Conservation (phyloP, 2,329 filamentous ascomycete species). For the Arthrobotrys musiformis region DNA sequence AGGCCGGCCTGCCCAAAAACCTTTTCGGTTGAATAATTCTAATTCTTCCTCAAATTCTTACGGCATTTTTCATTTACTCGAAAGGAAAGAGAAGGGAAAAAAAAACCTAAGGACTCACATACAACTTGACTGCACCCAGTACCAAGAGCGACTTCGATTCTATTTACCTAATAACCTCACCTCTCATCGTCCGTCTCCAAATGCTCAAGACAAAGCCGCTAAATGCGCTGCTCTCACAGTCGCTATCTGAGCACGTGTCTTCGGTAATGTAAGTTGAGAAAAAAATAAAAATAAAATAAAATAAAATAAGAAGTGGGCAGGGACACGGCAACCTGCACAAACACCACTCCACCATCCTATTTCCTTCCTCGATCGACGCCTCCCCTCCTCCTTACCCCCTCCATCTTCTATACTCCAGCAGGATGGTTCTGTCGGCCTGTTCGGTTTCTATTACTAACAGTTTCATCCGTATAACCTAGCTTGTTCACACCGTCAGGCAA, state of each 20-base stretch:
- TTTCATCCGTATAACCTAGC: constrained; percentile 28
- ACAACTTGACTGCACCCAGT: background rate
- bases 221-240: constrained; percentile 59
- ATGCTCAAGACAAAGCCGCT: constrained; percentile 60
- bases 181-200: constrained; percentile 31
- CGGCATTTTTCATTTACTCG: background rate
- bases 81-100: no score
- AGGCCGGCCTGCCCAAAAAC: constrained; percentile 21
- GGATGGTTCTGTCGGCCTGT: background rate
- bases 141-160: constrained; percentile 22
- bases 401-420: background rate
- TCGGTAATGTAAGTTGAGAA: constrained; percentile 58
- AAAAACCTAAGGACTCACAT: background rate
- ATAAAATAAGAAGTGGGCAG: constrained; percentile 49
- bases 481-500: constrained; percentile 59
- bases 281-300: background rate
- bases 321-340: constrained; percentile 55
- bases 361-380: background rate
- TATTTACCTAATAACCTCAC: constrained; percentile 2
- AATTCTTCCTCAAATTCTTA: constrained; percentile 11
- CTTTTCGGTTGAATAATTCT: constrained; percentile 37
- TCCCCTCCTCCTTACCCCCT: constrained; percentile 3
- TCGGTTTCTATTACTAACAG: constrained; percentile 16
- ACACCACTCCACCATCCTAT: constrained; percentile 34
- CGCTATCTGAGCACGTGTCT: constrained; percentile 59